Conservation (phyloP, 768 basidiomycete species). For the Trametes gibbosa region DNA sequence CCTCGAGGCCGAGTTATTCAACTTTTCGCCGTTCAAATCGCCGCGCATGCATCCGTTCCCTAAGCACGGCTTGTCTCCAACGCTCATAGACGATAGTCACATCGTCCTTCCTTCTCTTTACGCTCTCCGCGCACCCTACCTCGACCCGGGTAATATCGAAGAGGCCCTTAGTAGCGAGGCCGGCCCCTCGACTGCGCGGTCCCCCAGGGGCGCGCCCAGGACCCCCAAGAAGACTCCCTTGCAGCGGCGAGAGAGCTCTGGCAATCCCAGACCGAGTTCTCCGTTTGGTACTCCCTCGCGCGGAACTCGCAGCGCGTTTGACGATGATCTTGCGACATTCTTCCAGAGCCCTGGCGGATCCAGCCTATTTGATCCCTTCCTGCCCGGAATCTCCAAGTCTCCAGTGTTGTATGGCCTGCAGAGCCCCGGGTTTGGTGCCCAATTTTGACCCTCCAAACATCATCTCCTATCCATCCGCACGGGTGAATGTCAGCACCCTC, state of each 20-base stretch:
- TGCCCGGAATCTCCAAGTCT: background rate
- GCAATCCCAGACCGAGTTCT: conserved; percentile 34
- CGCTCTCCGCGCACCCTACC: conserved; percentile 8
- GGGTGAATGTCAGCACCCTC: no score
- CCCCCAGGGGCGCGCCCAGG: background rate
- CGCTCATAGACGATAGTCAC: background rate
- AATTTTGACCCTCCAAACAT: background rate
- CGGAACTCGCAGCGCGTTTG: conserved; percentile 59
- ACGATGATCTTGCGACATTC: conserved; percentile 65
- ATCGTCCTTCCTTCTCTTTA: background rate
- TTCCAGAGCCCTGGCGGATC: conserved; percentile 25
- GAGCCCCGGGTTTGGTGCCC: conserved; percentile 7
- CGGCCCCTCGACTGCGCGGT: background rate
- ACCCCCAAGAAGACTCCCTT: conserved; percentile 36
- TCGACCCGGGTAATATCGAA: background rate
- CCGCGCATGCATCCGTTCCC: background rate
- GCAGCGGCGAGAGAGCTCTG: conserved; percentile 29
- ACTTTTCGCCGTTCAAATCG: conserved; percentile 20
- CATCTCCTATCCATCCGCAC: no score
- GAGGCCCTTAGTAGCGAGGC: conserved; percentile 2
- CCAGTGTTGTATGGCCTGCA: conserved; percentile 2
- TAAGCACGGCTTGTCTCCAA: background rate
- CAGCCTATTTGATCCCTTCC: conserved; percentile 4
- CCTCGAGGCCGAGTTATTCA: conserved; percentile 9
- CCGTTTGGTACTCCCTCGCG: conserved; percentile 36